Base-by-base conservation (phyloP, 75 land plant species). In the Picea sitchensis region DNA sequence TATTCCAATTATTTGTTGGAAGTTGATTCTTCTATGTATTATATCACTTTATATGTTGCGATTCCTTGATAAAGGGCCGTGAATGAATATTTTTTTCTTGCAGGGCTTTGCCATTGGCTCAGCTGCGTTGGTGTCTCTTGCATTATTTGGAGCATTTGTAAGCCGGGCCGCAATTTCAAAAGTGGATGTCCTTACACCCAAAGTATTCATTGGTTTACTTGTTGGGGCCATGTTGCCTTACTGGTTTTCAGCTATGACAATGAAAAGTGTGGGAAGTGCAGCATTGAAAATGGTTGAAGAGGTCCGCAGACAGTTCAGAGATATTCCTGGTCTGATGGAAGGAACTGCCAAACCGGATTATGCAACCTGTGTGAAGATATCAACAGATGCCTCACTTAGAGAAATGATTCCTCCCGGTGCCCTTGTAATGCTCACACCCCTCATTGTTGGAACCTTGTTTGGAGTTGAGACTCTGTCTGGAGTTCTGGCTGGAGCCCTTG, bases 241-340 rank as follows among this genome's bases (percentile, higher is more conserved):
- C 62, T 92, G 94, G 94, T 92, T 92, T 82, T 92, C 94, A 44
- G 92, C 94, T 79, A 88, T 92, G 92, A 92, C 94, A 34, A 92
- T 92, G 94, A 92, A 92, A 80, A 90, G 92, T 84, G 94, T 92
- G 38, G 92, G 94, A 31, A 90, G 86, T 77, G 90, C 94, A 41
- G 92, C 94, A 30, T 65, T 92, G 74, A 87, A 90, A 75, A 92
- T 92, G 94, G 94, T 92, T 71, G 94, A 92, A 82, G 92, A 92
- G 74, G 94, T 92, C 63, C 86, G 92, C 31, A 78, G 90, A 44
- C 94, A 90, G 84, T 88, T 92, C 84, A 86, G 86, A 80, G 88
- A 83, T 65, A 92, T 92, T 61, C 92, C 94, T 0, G 92, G 94
- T 67, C 88, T 92, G 44, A 90, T 92, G 94, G 92, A 92, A 77